Percentiles rank a stretch among this genome's conserved stretches.
Evolutionary conservation across 2,329 filamentous ascomycete genomes (phyloP).

Genomic region (Hypomyces perniciosus): DNA sequence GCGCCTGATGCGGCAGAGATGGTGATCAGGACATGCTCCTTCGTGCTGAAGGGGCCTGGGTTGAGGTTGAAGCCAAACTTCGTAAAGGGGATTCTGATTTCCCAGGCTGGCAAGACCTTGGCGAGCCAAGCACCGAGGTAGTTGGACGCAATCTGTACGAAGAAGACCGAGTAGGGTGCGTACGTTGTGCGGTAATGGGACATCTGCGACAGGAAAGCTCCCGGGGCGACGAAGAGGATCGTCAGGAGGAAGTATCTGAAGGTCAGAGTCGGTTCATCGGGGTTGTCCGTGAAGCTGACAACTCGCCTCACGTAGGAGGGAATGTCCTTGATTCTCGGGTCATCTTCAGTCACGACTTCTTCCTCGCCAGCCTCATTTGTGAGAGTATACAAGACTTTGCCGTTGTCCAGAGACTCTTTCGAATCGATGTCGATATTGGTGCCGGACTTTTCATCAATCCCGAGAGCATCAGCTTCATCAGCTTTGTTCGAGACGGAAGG

Average conservation of each 20-base stretch:
- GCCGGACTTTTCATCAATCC: conserved; percentile 12
- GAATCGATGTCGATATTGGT: conserved; percentile 11
- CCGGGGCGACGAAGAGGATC: conserved; percentile 49
- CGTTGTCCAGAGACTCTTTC: conserved; percentile 5
- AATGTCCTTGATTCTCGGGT: conserved; percentile 46
- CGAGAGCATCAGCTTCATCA: conserved; percentile 5
- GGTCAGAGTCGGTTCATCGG: conserved; percentile 49
- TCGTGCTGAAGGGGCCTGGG: conserved; percentile 50
- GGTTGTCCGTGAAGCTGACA: conserved; percentile 52
- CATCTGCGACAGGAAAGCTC: conserved; percentile 52
- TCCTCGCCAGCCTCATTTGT: conserved; percentile 20
- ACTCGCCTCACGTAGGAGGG: conserved; percentile 46
- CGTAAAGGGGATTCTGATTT: conserved; percentile 41
- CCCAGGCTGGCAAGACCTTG: conserved; percentile 41
- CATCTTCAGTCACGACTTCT: conserved; percentile 35
- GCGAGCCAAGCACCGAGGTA: conserved; percentile 50
- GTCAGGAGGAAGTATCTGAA: conserved; percentile 54
- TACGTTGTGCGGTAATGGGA: conserved; percentile 51
- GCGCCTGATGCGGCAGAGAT: conserved; percentile 48
- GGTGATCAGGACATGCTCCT: conserved; percentile 53
- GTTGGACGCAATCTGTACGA: conserved; percentile 53
- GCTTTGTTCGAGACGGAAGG: neutral
- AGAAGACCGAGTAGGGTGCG: conserved; percentile 55
- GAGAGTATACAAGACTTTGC: conserved; percentile 14
- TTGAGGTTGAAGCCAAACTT: conserved; percentile 46